Conservation (phyloP, 306 rosid species). For the Gynostemma pentaphyllum region DNA sequence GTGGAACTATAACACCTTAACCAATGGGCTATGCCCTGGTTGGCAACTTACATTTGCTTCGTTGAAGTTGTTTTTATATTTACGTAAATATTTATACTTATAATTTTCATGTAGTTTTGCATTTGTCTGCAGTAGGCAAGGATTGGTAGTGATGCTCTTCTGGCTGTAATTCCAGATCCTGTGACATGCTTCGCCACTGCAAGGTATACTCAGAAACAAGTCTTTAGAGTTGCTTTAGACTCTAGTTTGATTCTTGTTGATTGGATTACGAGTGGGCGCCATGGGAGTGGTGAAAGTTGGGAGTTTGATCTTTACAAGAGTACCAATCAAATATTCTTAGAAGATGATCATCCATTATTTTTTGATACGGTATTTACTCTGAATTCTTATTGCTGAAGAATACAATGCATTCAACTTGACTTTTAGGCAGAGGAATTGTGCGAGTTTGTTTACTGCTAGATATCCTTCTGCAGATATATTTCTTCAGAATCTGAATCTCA, state of each 20-base stretch:
- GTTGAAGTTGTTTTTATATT: background rate
- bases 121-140: conserved; percentile 52
- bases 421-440: background rate
- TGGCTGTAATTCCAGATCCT: conserved; percentile 85
- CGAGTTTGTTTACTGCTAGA: background rate
- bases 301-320: conserved; percentile 76
- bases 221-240: conserved; percentile 41
- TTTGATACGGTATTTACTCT: conserved; percentile 50
- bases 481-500: background rate
- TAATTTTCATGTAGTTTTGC: conserved; percentile 7
- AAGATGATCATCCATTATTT: conserved; percentile 67
- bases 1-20: too few species aligned
- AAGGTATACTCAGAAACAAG: conserved; percentile 81
- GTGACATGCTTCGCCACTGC: conserved; percentile 96
- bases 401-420: background rate
- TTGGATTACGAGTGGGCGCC: conserved; percentile 97
- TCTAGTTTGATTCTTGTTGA: conserved; percentile 85
- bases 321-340: conserved; percentile 57
- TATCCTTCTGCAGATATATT: background rate
- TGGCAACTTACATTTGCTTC: background rate
- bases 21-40: too few species aligned
- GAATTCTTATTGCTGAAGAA: background rate
- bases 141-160: conserved; percentile 61
- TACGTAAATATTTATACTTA: background rate
- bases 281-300: conserved; percentile 88